Evolutionary conservation across 2,329 filamentous ascomycete species (phyloP), one percentile per base, ranked within the genome.

Genomic region (Aspergillus hiratsukae): DNA sequence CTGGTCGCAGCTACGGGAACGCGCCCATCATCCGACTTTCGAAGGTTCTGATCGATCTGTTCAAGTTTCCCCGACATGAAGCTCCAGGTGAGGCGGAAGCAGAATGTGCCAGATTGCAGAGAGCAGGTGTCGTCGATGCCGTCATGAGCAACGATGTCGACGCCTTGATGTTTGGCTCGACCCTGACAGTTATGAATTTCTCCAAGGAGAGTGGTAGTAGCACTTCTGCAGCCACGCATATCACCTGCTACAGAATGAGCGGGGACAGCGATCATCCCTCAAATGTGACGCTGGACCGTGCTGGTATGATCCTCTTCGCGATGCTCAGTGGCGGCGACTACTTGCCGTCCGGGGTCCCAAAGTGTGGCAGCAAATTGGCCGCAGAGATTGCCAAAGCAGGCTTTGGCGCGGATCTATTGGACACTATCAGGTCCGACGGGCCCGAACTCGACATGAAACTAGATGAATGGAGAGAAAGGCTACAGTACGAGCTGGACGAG

Each of bases 271-370:
- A 51, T 2, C 49, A 62, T 37, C 51, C 59, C 7, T 64, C 66
- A 3, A 75, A 73, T 51, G 66, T 74, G 21, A 61, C 63, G 14
- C 77, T 97, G 48, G 90, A 92, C 66, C 81, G 88, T 21, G 87
- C 94, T 60, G 93, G 91, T 0, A 96, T 99, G 92, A 88, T 97
- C 23, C 77, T 99, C 11, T 88, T 97, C 21, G 94, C 94, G 0
- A 78, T 99, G 59, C 91, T 99, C 83, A 97, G 92, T 64, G 94
- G 94, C 6, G 94, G 94, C 6, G 94, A 99, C 72, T 99, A 99
- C 65, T 80, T 93, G 0, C 90, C 92, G 0, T 89, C 91, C 54
- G 94, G 94, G 0, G 87, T 99, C 17, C 86, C 89, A 0, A 89
- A 90, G 3, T 96, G 92, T 64, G 94, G 94, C 1, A 85, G 91